Evolutionary conservation across 116 monocot species (phyloP).

Genomic region (Phalaenopsis hybrid): DNA sequence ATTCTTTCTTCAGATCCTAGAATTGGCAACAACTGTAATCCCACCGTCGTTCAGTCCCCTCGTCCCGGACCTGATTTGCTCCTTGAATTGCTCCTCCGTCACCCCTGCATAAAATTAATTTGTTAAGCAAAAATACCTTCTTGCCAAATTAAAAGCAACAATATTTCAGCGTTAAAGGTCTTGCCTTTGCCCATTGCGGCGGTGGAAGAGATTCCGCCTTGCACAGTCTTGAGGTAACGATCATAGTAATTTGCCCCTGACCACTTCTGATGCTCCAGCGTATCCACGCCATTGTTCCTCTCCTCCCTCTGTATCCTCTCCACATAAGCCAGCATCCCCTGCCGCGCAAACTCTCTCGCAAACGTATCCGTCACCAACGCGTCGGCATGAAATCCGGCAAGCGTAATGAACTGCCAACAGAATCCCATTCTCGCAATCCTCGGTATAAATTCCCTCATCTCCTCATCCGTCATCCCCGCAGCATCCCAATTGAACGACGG

Average conservation of each 20-base stretch:
- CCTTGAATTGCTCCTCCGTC: constrained; percentile 87
- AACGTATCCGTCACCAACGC: constrained; percentile 70
- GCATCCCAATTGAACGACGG: constrained; percentile 98
- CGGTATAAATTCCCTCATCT: constrained; percentile 78
- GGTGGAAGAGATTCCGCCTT: constrained; percentile 89
- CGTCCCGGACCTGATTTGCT: constrained; percentile 30
- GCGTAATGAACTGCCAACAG: constrained; percentile 96
- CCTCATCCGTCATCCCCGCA: constrained; percentile 70
- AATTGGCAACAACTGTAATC: constrained; percentile 36
- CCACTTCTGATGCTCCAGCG: constrained; percentile 75
- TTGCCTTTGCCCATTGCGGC: constrained; percentile 95
- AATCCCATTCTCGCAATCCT: constrained; percentile 67
- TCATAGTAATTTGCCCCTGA: constrained; percentile 51
- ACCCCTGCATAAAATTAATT: constrained; percentile 48
- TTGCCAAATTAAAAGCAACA: too few relatives aligned
- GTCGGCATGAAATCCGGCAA: constrained; percentile 85
- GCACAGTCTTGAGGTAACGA: constrained; percentile 73
- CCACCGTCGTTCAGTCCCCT: constrained; percentile 20
- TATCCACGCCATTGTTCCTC: constrained; percentile 62
- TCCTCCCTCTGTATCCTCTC: constrained; percentile 93
- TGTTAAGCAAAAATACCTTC: neutral
- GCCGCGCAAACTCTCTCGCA: constrained; percentile 53
- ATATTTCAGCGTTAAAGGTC: neutral
- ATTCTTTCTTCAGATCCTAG: constrained; percentile 42
- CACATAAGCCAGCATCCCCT: constrained; percentile 84